Evolutionary conservation across 116 monocot species (phyloP).

Genomic region (Posidonia oceanica): DNA sequence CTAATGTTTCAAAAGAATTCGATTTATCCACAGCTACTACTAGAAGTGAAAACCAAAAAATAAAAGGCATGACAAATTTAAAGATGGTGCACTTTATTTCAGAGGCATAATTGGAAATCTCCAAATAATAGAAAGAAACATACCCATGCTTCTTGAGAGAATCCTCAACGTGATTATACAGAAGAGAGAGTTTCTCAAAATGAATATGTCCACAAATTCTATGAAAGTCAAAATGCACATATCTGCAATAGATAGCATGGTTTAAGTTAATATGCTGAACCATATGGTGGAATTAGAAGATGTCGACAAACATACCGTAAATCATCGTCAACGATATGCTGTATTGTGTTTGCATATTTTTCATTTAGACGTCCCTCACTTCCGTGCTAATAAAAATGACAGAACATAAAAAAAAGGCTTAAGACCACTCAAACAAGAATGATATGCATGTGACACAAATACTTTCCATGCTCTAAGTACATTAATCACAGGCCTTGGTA

Average conservation of each 20-base stretch:
- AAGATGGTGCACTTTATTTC: background rate
- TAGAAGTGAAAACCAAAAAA: background rate
- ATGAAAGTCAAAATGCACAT: conserved; percentile 97
- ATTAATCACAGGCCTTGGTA: no score
- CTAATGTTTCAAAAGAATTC: no score
- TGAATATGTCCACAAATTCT: conserved; percentile 84
- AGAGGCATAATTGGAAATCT: background rate
- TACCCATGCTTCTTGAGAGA: conserved; percentile 60
- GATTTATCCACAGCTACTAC: background rate
- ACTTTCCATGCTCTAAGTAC: no score
- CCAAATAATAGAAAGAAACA: background rate
- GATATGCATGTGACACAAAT: background rate
- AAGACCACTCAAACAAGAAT: background rate
- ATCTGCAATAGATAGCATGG: conserved; percentile 33
- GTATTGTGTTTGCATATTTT: conserved; percentile 61
- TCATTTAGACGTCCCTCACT: conserved; percentile 74
- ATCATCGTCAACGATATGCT: conserved; percentile 59
- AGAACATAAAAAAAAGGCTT: background rate
- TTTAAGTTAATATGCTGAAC: no score
- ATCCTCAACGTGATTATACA: conserved; percentile 80
- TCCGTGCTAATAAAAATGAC: conserved; percentile 50
- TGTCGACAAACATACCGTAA: conserved; percentile 26
- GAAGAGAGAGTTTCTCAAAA: conserved; percentile 88
- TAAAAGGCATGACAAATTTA: background rate
- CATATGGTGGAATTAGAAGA: no score